Conservation (phyloP, 352 stramenopile genomes). For the Pelagophyceae sp. region DNA sequence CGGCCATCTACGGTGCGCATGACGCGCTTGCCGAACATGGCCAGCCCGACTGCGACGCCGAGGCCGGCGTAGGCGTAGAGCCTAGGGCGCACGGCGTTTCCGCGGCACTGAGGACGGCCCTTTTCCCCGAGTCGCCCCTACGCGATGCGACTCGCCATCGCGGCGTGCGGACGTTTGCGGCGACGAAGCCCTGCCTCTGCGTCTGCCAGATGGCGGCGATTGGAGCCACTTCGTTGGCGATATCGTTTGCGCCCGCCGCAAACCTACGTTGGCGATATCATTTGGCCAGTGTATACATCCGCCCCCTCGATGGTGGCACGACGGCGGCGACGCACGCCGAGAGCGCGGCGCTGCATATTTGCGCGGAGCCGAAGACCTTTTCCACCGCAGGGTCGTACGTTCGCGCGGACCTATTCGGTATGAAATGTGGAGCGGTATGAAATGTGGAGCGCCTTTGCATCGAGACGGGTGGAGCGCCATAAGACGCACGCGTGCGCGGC, state of each 20-base stretch:
- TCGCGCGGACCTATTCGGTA: too few relatives aligned
- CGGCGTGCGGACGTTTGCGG: background rate
- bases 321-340: background rate
- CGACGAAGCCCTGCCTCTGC: background rate
- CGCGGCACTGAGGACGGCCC: too few relatives aligned
- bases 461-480: too few relatives aligned
- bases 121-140: too few relatives aligned
- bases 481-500: too few relatives aligned
- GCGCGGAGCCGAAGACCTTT: background rate
- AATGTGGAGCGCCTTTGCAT: too few relatives aligned
- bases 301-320: too few relatives aligned
- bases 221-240: constrained; percentile 10
- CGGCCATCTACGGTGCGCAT: constrained; percentile 3
- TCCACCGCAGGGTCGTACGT: background rate
- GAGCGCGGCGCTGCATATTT: background rate
- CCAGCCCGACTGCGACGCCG: background rate
- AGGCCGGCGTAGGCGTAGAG: constrained; percentile 4
- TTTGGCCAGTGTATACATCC: too few relatives aligned
- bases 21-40: background rate
- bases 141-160: too few relatives aligned
- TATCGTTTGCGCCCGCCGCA: constrained; percentile 2
- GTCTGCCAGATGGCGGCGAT: constrained; percentile 8
- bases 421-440: too few relatives aligned
- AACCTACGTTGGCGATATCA: too few relatives aligned
- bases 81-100: too few relatives aligned